Evolutionary conservation across 78 protist species (phyloP), one percentile per base, ranked within the genome.

Genomic region (Paratrimastix pyriformis): DNA sequence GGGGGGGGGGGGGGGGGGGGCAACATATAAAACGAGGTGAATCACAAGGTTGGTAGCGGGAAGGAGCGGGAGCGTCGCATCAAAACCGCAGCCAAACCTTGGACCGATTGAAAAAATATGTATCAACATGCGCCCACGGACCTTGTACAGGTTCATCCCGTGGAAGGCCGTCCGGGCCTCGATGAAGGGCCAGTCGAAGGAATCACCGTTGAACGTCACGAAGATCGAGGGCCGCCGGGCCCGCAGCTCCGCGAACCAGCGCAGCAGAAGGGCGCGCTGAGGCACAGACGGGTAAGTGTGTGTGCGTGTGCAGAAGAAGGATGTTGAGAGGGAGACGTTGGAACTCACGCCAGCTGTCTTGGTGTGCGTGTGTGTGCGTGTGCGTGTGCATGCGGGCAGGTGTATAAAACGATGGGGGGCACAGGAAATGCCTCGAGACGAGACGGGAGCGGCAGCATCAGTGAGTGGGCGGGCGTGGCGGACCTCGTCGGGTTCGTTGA

Each of bases 101-200:
- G n/a, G n/a, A n/a, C n/a, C n/a, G n/a, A n/a, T n/a, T n/a, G n/a
- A n/a, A n/a, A n/a, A n/a, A n/a, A n/a, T n/a, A n/a, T n/a, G n/a
- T n/a, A 15, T 30, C 43, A 35, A 8, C 73, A 8, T n/a, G n/a
- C n/a, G n/a, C n/a, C n/a, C n/a, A n/a, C 4, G 9, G 43, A 9
- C 89, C 11, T 66, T 40, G 40, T 3, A 37, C 88, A 92, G 38
- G 71, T 39, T 32, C 21, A 95, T 42, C 42, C 85, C 92, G 37
- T 77, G 33, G 52, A 69, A 72, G 39, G 24, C 15, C 6, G 93
- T 80, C 1, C 99, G 73, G 0, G 79, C 62, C 38, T 94, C 96
- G 15, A 97, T 77, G 80, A 90, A 97, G 0, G 99, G 99, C 94
- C 93, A 97, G 81, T 97, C 99, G 86, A 97, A 97, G 45, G 45